Conservation (phyloP, 257 asterid species). For the Eucommia ulmoides region DNA sequence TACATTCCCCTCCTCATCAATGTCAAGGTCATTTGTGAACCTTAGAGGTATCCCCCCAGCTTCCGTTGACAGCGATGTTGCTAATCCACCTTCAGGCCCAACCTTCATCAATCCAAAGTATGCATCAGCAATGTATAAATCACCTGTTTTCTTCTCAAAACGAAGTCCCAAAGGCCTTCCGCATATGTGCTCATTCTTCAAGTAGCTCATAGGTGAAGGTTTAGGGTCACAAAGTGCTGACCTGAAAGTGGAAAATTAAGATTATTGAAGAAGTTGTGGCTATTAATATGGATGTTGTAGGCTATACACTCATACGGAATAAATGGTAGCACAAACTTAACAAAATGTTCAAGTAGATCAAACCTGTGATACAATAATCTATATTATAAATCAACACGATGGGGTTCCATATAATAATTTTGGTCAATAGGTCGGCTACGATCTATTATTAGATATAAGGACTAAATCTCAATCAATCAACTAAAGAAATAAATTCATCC, state of each 20-base stretch:
- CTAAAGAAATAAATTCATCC: too few relatives aligned
- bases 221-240: constrained; percentile 63
- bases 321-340: too few relatives aligned
- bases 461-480: too few relatives aligned
- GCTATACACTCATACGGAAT: too few relatives aligned
- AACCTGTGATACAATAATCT: too few relatives aligned
- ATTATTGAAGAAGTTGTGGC: too few relatives aligned
- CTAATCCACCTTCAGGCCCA: constrained; percentile 89
- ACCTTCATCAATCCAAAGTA: constrained; percentile 93
- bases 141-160: constrained; percentile 69
- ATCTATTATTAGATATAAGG: too few relatives aligned
- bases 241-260: constrained; percentile 24
- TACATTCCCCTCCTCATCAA: constrained; percentile 70
- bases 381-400: too few relatives aligned
- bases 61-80: constrained; percentile 51
- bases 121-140: constrained; percentile 89
- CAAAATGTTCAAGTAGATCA: too few relatives aligned
- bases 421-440: too few relatives aligned
- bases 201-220: constrained; percentile 43
- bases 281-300: too few relatives aligned
- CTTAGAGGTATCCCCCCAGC: constrained; percentile 77
- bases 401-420: too few relatives aligned
- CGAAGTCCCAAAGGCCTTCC: constrained; percentile 95
- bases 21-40: constrained; percentile 76
- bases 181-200: constrained; percentile 85